Conservation (phyloP, 2,329 filamentous ascomycete genomes). For the Phyllosticta citribraziliensis region DNA sequence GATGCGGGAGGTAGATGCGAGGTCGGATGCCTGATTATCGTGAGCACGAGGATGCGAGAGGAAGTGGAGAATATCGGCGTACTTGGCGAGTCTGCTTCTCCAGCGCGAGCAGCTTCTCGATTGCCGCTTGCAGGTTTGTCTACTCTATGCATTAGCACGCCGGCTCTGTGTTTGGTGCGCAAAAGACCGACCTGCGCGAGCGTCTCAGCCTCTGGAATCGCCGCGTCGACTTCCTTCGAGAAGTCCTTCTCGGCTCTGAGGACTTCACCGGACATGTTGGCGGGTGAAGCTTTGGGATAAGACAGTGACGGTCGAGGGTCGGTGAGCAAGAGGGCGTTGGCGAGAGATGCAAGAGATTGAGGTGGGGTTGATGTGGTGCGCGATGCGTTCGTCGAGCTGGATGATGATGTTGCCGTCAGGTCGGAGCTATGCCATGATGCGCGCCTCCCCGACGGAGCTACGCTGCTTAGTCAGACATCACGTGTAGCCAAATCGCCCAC, state of each 20-base stretch:
- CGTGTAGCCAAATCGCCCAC: background rate
- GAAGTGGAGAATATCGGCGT: slow-evolving; percentile 14
- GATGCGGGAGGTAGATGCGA: slow-evolving; percentile 85
- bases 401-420: slow-evolving; percentile 6
- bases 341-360: background rate
- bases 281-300: background rate
- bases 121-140: slow-evolving; percentile 72
- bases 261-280: slow-evolving; percentile 65
- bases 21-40: slow-evolving; percentile 69
- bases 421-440: slow-evolving; percentile 11
- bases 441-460: slow-evolving; percentile 7
- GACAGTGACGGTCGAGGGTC: background rate
- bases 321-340: background rate
- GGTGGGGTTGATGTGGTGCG: background rate
- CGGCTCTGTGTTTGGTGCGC: background rate
- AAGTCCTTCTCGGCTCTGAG: slow-evolving; percentile 97
- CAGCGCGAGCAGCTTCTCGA: slow-evolving; percentile 83
- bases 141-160: slow-evolving; percentile 24
- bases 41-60: slow-evolving; percentile 14
- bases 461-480: slow-evolving; percentile 4
- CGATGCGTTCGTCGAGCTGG: slow-evolving; percentile 1
- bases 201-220: slow-evolving; percentile 82
- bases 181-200: slow-evolving; percentile 61
- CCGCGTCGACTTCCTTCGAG: slow-evolving; percentile 87
- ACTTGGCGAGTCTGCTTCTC: slow-evolving; percentile 99